Evolutionary conservation across 2,329 filamentous ascomycete species (phyloP).

Genomic region (Graphiopsis chlorocephala): DNA sequence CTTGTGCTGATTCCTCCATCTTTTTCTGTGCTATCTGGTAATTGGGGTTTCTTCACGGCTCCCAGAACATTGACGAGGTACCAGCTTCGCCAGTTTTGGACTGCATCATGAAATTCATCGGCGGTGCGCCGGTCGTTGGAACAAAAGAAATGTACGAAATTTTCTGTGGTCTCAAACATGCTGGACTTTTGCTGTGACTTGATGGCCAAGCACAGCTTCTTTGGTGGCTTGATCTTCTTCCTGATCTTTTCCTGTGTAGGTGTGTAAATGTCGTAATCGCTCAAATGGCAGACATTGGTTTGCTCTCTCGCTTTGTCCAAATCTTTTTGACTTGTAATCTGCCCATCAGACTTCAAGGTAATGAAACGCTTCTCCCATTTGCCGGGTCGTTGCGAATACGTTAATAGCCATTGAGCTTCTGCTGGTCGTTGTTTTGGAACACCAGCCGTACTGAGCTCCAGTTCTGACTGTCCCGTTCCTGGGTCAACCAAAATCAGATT

Average conservation of each 20-base stretch:
- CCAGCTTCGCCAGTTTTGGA: constrained; percentile 88
- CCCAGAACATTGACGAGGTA: constrained; percentile 75
- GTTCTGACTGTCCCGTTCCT: constrained; percentile 51
- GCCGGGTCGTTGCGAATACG: constrained; percentile 76
- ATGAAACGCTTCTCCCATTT: constrained; percentile 88
- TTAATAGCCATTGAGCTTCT: constrained; percentile 68
- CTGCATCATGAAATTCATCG: constrained; percentile 64
- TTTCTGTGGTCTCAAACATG: constrained; percentile 77
- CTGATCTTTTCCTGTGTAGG: constrained; percentile 66
- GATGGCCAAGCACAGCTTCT: constrained; percentile 79
- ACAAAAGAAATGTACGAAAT: constrained; percentile 90
- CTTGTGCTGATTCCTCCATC: constrained; percentile 12
- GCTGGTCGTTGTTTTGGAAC: constrained; percentile 63
- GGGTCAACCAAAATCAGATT: constrained; percentile 63
- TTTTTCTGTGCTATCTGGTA: constrained; percentile 4
- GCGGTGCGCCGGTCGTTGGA: constrained; percentile 69
- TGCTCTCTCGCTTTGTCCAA: constrained; percentile 63
- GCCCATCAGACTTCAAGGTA: constrained; percentile 69
- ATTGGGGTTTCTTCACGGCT: constrained; percentile 44
- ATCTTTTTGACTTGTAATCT: constrained; percentile 70
- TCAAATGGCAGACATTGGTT: constrained; percentile 74
- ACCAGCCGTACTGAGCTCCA: constrained; percentile 62
- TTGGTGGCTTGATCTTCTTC: constrained; percentile 76
- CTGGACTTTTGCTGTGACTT: constrained; percentile 88
- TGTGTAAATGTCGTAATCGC: constrained; percentile 88